Evolutionary conservation across 2,329 filamentous ascomycete species (phyloP).

Genomic region (Fusarium veterinarium): DNA sequence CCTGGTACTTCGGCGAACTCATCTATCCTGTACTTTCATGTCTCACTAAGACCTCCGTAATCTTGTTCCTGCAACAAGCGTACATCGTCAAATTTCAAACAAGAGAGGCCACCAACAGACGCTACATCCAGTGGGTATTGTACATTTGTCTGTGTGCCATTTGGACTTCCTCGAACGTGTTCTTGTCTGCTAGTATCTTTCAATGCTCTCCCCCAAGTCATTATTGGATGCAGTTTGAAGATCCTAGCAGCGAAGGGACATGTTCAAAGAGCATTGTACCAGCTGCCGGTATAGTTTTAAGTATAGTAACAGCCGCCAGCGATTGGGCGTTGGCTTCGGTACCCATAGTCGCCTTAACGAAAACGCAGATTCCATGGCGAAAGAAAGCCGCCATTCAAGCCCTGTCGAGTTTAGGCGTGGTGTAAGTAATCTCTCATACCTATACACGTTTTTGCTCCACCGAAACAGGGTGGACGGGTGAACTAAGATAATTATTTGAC

Average conservation of each 20-base stretch:
- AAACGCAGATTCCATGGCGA: not conserved
- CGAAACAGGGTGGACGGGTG: not conserved
- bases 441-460: not conserved
- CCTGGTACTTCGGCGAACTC: not conserved
- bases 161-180: not conserved
- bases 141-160: not conserved
- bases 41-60: not conserved
- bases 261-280: not conserved
- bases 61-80: not conserved
- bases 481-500: not conserved
- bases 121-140: not conserved
- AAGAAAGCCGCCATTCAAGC: not conserved
- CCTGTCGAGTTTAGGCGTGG: not conserved
- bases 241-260: not conserved
- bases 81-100: not conserved
- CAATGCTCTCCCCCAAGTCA: not conserved
- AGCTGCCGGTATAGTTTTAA: not conserved
- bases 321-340: not conserved
- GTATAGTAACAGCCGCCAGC: not conserved
- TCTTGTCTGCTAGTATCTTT: not conserved
- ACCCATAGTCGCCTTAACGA: not conserved
- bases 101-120: not conserved
- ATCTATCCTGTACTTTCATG: not conserved
- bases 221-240: not conserved
- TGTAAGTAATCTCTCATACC: not conserved